Conservation (phyloP, 2,329 filamentous ascomycete genomes). For the Rhynchosporium agropyri region DNA sequence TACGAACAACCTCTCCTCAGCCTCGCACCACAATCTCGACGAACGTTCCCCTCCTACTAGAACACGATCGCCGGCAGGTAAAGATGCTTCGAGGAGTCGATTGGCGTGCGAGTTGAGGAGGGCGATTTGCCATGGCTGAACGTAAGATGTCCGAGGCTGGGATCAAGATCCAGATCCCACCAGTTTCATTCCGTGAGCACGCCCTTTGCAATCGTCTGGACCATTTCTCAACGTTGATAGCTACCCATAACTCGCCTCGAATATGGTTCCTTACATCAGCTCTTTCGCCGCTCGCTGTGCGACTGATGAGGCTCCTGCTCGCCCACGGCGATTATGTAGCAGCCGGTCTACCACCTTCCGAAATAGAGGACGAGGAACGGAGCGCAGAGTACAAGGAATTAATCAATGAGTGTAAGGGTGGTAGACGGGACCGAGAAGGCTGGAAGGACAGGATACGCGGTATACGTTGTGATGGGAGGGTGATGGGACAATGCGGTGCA, state of each 20-base stretch:
- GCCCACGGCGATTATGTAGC: slow-evolving; percentile 91
- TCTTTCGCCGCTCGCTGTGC: slow-evolving; percentile 81
- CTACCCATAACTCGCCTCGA: slow-evolving; percentile 73
- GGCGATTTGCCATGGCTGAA: slow-evolving; percentile 46
- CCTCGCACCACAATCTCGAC: slow-evolving; percentile 2
- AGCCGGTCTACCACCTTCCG: slow-evolving; percentile 76
- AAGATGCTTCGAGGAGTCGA: slow-evolving; percentile 1
- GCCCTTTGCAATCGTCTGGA: neutral
- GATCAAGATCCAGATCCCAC: slow-evolving; percentile 39
- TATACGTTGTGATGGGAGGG: slow-evolving; percentile 64
- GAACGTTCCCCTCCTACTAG: neutral
- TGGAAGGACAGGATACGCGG: slow-evolving; percentile 78
- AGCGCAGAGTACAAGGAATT: slow-evolving; percentile 81
- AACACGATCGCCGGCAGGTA: no score
- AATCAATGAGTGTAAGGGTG: slow-evolving; percentile 68
- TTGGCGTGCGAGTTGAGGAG: slow-evolving; percentile 14
- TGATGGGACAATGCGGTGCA: slow-evolving; percentile 50
- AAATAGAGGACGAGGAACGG: slow-evolving; percentile 76
- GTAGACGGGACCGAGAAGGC: slow-evolving; percentile 66
- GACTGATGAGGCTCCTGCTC: slow-evolving; percentile 78
- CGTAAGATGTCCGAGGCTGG: slow-evolving; percentile 51
- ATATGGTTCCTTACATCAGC: slow-evolving; percentile 93
- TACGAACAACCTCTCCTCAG: neutral
- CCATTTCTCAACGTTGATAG: slow-evolving; percentile 31
- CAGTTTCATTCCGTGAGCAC: slow-evolving; percentile 38